Evolutionary conservation across 352 stramenopile species (phyloP).

Genomic region (Phytophthora gonapodyides): DNA sequence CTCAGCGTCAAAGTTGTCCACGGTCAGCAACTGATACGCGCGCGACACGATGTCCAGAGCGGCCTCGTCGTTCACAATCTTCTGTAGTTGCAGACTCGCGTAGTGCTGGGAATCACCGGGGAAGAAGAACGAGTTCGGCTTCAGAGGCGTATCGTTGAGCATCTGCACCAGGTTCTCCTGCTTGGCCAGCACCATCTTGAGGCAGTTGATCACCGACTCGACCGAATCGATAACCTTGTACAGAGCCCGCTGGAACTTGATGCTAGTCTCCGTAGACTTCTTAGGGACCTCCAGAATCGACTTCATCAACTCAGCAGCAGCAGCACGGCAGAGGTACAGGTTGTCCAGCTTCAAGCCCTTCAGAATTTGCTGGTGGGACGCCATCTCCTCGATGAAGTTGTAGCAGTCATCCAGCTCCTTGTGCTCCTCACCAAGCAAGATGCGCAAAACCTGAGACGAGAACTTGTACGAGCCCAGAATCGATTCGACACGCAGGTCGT

Average conservation of each 20-base stretch:
- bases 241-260: conserved; percentile 84
- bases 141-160: conserved; percentile 81
- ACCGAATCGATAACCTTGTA: conserved; percentile 87
- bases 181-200: conserved; percentile 84
- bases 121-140: conserved; percentile 89
- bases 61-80: conserved; percentile 81
- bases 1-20: conserved; percentile 87
- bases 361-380: conserved; percentile 67
- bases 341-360: conserved; percentile 82
- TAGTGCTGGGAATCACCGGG: conserved; percentile 82
- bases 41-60: conserved; percentile 82
- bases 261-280: conserved; percentile 68
- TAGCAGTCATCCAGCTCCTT: conserved; percentile 84
- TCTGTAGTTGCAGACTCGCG: conserved; percentile 73
- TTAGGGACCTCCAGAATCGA: conserved; percentile 82
- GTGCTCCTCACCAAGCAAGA: conserved; percentile 84
- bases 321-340: conserved; percentile 67
- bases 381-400: conserved; percentile 86
- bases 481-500: conserved; percentile 79
- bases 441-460: conserved; percentile 78
- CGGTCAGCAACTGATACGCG: conserved; percentile 80
- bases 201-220: conserved; percentile 76
- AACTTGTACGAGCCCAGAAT: conserved; percentile 90
- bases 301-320: conserved; percentile 82
- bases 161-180: conserved; percentile 85